Evolutionary conservation across 495 filamentous ascomycete species (phyloP).

Genomic region (Endocarpon pusillum): DNA sequence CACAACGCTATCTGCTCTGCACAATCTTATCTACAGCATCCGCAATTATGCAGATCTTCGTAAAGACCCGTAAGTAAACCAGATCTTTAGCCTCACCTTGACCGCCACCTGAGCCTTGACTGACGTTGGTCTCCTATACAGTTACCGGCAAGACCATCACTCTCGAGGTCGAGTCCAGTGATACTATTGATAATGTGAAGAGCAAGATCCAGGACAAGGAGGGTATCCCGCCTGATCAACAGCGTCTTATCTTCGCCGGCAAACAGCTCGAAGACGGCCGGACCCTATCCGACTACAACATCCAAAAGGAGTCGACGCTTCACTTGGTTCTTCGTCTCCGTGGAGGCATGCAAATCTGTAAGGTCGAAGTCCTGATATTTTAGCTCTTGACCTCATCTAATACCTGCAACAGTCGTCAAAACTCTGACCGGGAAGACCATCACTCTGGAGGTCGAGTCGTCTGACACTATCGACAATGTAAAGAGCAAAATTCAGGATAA

Average conservation of each 20-base stretch:
- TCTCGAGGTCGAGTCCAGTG: conserved; percentile 92
- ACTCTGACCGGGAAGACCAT: conserved; percentile 95
- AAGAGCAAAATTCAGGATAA: conserved; percentile 68
- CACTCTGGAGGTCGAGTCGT: conserved; percentile 92
- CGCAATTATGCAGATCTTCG: conserved; percentile 84
- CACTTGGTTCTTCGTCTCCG: conserved; percentile 94
- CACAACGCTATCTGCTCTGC: no score
- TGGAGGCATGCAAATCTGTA: conserved; percentile 98
- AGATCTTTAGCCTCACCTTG: conserved; percentile 8
- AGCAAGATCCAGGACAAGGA: conserved; percentile 99
- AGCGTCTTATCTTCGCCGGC: conserved; percentile 95
- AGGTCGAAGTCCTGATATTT: conserved; percentile 18
- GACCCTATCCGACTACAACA: conserved; percentile 94
- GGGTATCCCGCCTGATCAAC: conserved; percentile 93
- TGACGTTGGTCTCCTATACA: conserved; percentile 12
- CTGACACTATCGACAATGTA: conserved; percentile 93
- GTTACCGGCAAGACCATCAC: conserved; percentile 99
- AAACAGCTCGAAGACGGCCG: conserved; percentile 97
- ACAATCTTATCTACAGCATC: no score
- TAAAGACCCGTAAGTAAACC: conserved; percentile 72
- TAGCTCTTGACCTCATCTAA: conserved; percentile 10
- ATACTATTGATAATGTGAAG: conserved; percentile 99
- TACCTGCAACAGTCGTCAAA: conserved; percentile 45
- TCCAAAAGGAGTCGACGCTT: conserved; percentile 94
- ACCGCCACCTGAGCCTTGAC: conserved; percentile 4